Base-by-base conservation (phyloP, 257 asterid species). In the Cruciata laevipes region DNA sequence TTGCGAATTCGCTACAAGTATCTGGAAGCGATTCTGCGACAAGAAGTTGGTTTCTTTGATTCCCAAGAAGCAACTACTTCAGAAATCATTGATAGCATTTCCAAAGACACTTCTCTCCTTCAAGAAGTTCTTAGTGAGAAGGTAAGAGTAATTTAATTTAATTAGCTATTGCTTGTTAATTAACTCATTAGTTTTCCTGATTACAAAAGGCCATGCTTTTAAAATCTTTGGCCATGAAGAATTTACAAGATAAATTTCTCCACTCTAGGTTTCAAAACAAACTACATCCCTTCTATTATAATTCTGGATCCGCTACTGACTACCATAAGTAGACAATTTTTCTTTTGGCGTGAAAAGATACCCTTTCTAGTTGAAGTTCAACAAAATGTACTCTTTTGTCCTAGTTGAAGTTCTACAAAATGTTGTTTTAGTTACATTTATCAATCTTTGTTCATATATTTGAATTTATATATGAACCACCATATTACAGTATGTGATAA, bases 61-160 rank as follows among this genome's bases (percentile, higher is more conserved):
- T 83, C 91, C 25, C 95, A 90, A 81, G 97, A 90, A 77, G 97
- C 95, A 66, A 84, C 95, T 0, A 83, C 95, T 61, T 86, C 95
- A 7, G 97, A 90, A 71, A 83, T 90, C 79, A 79, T 84, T 20
- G 86, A 84, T 53, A 86, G 90, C 84, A 84, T 90, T 55, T 90
- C 95, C 14, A 87, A 84, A 75, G 97, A 87, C 73, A 81, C 95
- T 60, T 87, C 87, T 52, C 94, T 90, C 74, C 79, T 90, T 2
- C 97, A 90, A 83, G 90, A 90, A 79, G 86, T 84, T 70, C 97
- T 90, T 12, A 90, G 97, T 71, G 97, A 90, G 61, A 90, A 90
- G 95, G 96, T 89, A 78, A 51, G 16, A 2, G 4, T 51, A 17
- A 3, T 51, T 51, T 51, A 17, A 3, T 51, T 51, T 17, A 4